phyloP scores from a whole-genome alignment of 257 asterid genomes.

The Gynochthodes officinalis region DNA sequence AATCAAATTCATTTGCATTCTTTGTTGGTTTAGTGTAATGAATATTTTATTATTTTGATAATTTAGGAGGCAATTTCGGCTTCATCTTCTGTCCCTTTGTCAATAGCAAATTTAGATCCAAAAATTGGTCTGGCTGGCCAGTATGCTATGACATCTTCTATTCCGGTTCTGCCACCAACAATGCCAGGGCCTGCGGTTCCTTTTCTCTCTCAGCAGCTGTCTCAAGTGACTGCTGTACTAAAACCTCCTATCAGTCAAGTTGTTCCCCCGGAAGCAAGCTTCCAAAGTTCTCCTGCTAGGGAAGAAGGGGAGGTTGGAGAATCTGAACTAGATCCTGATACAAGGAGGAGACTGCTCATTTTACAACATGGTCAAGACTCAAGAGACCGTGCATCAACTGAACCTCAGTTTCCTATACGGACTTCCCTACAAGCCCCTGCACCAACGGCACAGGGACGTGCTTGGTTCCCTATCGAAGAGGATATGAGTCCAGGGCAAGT shows the following conservation, averaged over 20 bases:
- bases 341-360: conserved; percentile 93
- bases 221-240: conserved; percentile 52
- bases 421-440: conserved; percentile 61
- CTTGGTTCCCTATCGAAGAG: conserved; percentile 86
- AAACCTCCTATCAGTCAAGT: conserved; percentile 52
- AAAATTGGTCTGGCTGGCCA: conserved; percentile 55
- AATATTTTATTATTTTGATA: neutral
- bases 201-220: conserved; percentile 56
- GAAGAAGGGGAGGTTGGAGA: conserved; percentile 99
- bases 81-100: conserved; percentile 54
- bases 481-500: conserved; percentile 66
- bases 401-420: conserved; percentile 61
- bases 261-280: conserved; percentile 49
- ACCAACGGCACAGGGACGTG: conserved; percentile 63
- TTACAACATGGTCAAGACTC: conserved; percentile 96
- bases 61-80: conserved; percentile 74
- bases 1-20: neutral
- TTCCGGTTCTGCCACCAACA: conserved; percentile 45
- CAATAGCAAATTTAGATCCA: conserved; percentile 50
- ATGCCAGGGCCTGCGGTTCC: conserved; percentile 52
- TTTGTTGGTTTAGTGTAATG: neutral
- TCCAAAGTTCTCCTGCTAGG: conserved; percentile 82
- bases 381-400: conserved; percentile 73
- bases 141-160: conserved; percentile 46
- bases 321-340: conserved; percentile 97